These are phyloP conservation scores for Aureobasidium sp. DNA, from an alignment of 2,329 filamentous ascomycete species.

Conservation along the genomic window DNA sequence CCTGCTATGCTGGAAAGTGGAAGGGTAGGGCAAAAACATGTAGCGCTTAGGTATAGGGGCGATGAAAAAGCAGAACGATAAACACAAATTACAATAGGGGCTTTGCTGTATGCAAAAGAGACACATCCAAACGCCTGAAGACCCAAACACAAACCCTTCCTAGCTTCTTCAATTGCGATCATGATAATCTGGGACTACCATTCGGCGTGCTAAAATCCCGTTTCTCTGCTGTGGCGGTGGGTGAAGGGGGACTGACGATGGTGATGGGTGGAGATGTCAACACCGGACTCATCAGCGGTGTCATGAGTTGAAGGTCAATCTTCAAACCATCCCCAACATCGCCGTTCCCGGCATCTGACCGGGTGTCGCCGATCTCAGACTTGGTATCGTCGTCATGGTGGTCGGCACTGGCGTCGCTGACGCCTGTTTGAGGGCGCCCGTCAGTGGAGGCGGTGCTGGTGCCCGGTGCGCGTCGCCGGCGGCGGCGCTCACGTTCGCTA, in stretches of 20 bases:
- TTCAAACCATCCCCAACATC: not conserved
- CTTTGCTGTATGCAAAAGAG: not conserved
- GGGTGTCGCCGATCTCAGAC: slow-evolving; percentile 11
- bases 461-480: slow-evolving; percentile 50
- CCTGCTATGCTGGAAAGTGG: not conserved
- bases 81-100: not conserved
- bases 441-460: slow-evolving; percentile 26
- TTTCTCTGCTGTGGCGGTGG: slow-evolving; percentile 17
- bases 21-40: not conserved
- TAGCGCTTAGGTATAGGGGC: slow-evolving; percentile 1
- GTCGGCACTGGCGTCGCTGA: slow-evolving; percentile 25
- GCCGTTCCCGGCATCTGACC: slow-evolving; percentile 14
- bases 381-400: slow-evolving; percentile 23
- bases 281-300: slow-evolving; percentile 15
- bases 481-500: slow-evolving; percentile 62
- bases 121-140: not conserved
- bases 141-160: not conserved
- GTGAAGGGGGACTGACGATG: slow-evolving; percentile 27
- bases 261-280: slow-evolving; percentile 21
- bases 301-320: slow-evolving; percentile 18
- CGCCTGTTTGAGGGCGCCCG: slow-evolving; percentile 28
- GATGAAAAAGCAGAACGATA: not conserved
- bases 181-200: slow-evolving; percentile 1
- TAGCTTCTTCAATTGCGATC: not conserved
- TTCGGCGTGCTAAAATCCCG: not conserved